phyloP scores from a whole-genome alignment of 306 rosid genomes.

The Neltuma alba region DNA sequence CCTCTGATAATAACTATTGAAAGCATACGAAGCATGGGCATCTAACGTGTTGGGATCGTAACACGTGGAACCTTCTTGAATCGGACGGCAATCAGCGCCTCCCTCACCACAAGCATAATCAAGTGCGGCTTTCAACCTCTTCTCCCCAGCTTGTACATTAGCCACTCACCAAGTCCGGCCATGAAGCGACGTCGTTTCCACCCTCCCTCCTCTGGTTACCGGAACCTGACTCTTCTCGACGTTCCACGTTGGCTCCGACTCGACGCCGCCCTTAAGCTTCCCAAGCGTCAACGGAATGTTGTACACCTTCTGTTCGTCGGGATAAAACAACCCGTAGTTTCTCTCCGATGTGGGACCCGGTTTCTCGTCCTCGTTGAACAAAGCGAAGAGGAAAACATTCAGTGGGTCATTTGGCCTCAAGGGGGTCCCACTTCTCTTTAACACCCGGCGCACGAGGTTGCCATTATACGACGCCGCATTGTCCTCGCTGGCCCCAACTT shows the following conservation, averaged over 20 bases:
- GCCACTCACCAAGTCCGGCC: slow-evolving; percentile 89
- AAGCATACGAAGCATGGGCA: slow-evolving; percentile 93
- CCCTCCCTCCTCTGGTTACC: background rate
- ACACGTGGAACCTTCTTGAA: slow-evolving; percentile 68
- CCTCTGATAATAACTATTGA: slow-evolving; percentile 82
- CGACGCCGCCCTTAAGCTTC: background rate
- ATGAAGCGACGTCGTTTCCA: background rate
- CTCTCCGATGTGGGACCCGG: slow-evolving; percentile 82
- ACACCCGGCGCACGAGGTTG: slow-evolving; percentile 57
- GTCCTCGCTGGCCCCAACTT: slow-evolving; percentile 54
- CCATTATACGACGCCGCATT: slow-evolving; percentile 93
- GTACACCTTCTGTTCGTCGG: slow-evolving; percentile 63
- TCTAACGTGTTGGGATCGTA: slow-evolving; percentile 66
- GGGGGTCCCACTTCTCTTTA: slow-evolving; percentile 69
- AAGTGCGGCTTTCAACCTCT: slow-evolving; percentile 59
- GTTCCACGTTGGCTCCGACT: slow-evolving; percentile 8
- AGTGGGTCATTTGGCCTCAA: slow-evolving; percentile 52
- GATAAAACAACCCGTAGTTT: slow-evolving; percentile 80
- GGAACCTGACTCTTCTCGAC: slow-evolving; percentile 53
- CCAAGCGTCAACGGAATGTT: slow-evolving; percentile 49
- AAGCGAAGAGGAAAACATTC: slow-evolving; percentile 61
- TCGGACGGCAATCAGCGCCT: slow-evolving; percentile 84
- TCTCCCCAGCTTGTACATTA: slow-evolving; percentile 39
- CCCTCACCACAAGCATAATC: slow-evolving; percentile 86
- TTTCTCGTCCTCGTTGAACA: slow-evolving; percentile 78